Evolutionary conservation across 225 moss, liverwort and hornwort genomes (phyloP), one percentile per base, ranked within the genome.

Genomic region (Marchantia paleacea): DNA sequence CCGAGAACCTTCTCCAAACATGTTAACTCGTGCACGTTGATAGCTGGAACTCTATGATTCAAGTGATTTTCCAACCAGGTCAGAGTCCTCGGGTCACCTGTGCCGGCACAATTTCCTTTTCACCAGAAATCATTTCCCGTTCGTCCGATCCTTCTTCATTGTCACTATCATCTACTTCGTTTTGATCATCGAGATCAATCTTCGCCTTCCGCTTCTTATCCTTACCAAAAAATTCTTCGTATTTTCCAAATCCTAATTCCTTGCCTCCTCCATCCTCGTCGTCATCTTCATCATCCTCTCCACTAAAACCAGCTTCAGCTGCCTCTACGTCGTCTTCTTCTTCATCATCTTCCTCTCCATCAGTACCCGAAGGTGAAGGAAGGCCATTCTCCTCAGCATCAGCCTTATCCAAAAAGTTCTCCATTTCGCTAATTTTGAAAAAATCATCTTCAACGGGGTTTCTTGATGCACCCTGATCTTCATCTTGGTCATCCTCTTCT

Each of bases 391-490:
- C 85, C 85, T 92, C 97, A 4, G 90, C 92, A 78, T 99, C 99
- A 30, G 95, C 91, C 54, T 86, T 84, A 76, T 99, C 93, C 67
- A 99, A 85, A 67, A 99, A 99, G 80, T 91, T 90, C 90, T 99
- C 94, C 99, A 99, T 99, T 64, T 94, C 99, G 28, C 85, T 84
- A 49, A 99, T 82, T 71, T 85, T 99, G 31, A 99, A 78, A 84
- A 99, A 99, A 25, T 90, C 90, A 76, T 99, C 99, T 73, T 95
- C 95, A 52, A 95, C 88, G 2, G 84, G 89, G 74, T 84, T 90
- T 76, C 88, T 90, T 69, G 79, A 87, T 69, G 63, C 89, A 4
- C 77, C 22, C 1, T 80, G 88, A 3, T 61, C 79, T 0, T 61
- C 79, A 4, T 78, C 81, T 51, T 80, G 76, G 9, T 85, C 84